A percentile compares a stretch with the other conserved stretches of the same genome.
Conservation (phyloP, 2,329 filamentous ascomycete species). For the Claviceps africana region DNA sequence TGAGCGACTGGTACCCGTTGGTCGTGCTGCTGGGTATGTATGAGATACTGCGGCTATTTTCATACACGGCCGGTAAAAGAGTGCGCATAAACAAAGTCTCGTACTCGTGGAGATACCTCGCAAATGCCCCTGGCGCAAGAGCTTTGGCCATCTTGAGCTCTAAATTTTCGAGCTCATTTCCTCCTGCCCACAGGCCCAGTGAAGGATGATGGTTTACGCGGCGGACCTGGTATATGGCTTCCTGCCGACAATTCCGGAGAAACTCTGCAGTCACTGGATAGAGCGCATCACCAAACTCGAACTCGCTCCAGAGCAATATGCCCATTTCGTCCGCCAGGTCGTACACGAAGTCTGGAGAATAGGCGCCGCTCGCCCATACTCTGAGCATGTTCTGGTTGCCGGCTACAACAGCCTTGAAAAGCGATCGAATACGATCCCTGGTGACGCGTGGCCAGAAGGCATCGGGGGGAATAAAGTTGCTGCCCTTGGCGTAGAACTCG, state of each 20-base stretch:
- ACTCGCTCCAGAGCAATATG: constrained; percentile 48
- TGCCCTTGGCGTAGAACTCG: constrained; percentile 39
- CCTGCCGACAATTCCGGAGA: constrained; percentile 38
- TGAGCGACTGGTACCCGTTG: constrained; percentile 41
- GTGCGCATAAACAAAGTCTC: constrained; percentile 43
- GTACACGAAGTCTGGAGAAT: constrained; percentile 47
- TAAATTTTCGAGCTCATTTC: constrained; percentile 46
- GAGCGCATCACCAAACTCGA: constrained; percentile 46
- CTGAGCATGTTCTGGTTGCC: constrained; percentile 50
- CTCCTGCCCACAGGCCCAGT: constrained; percentile 38
- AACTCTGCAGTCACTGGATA: constrained; percentile 42
- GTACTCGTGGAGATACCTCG: constrained; percentile 28
- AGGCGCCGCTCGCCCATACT: constrained; percentile 47
- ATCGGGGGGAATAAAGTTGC: constrained; percentile 10
- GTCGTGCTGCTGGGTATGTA: constrained; percentile 47
- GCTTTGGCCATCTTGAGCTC: constrained; percentile 28
- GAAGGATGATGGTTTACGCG: constrained; percentile 47
- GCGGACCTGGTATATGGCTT: constrained; percentile 47
- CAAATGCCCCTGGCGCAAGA: constrained; percentile 26
- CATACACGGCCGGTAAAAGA: constrained; percentile 41
- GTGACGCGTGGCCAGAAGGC: constrained; percentile 31
- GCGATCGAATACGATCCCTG: constrained; percentile 30
- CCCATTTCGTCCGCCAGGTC: constrained; percentile 48
- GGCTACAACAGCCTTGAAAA: constrained; percentile 35
- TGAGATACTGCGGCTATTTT: constrained; percentile 43